Percentiles rank a stretch among this genome's conserved stretches.
These are phyloP conservation scores for Quillaja saponaria DNA, from an alignment of 306 rosid species.

Conservation along the genomic window DNA sequence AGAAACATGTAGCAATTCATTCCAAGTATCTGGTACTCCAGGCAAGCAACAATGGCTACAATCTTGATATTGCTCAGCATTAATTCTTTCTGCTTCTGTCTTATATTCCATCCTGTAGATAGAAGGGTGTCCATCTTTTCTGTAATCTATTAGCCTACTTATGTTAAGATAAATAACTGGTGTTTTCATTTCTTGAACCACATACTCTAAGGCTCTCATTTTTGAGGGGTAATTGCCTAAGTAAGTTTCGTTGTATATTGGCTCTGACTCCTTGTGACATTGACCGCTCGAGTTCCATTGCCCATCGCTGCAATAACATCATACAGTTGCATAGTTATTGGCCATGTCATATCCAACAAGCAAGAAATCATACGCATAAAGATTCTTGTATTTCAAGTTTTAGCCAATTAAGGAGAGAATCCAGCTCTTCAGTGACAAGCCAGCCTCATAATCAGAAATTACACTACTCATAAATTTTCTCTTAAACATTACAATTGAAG, in stretches of 20 bases:
- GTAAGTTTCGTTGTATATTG: slow-evolving; percentile 56
- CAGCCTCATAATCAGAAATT: no score
- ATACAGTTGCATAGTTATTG: slow-evolving; percentile 13
- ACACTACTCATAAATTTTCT: no score
- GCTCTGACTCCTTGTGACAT: slow-evolving; percentile 77
- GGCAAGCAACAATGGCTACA: slow-evolving; percentile 76
- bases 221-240: slow-evolving; percentile 68
- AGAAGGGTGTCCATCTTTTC: slow-evolving; percentile 94
- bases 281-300: slow-evolving; percentile 97
- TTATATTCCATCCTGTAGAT: slow-evolving; percentile 57
- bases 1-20: slow-evolving; percentile 53
- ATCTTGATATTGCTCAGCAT: slow-evolving; percentile 50
- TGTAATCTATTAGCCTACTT: slow-evolving; percentile 77
- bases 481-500: no score
- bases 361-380: slow-evolving; percentile 5
- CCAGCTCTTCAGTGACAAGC: no score
- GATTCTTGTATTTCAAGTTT: background rate
- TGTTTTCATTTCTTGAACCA: slow-evolving; percentile 66
- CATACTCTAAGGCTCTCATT: slow-evolving; percentile 76
- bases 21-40: slow-evolving; percentile 73
- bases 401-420: background rate
- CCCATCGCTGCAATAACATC: slow-evolving; percentile 73
- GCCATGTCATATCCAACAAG: background rate
- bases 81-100: slow-evolving; percentile 35
- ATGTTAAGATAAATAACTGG: slow-evolving; percentile 76